Evolutionary conservation across 768 basidiomycete genomes (phyloP).

Genomic region (Boletellus ananas): DNA sequence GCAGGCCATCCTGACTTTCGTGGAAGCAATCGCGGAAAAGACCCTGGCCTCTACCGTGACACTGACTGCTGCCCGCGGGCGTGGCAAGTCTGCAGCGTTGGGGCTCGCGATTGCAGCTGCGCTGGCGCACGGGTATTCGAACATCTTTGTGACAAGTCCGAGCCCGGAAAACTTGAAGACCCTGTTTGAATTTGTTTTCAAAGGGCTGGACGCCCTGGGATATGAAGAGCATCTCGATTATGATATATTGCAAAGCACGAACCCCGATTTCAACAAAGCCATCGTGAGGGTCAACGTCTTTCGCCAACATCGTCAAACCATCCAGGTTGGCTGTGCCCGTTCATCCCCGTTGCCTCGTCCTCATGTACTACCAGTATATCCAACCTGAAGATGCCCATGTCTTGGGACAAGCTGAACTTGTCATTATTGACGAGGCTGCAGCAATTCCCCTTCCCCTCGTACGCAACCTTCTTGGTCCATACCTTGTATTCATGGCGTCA

Average conservation of each 20-base stretch:
- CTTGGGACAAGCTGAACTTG: constrained; percentile 93
- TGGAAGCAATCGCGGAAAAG: constrained; percentile 91
- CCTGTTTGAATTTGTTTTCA: constrained; percentile 96
- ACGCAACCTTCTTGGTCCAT: constrained; percentile 89
- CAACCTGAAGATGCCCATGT: constrained; percentile 98
- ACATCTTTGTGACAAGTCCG: constrained; percentile 97
- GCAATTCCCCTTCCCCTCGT: constrained; percentile 97
- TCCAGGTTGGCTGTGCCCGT: constrained; percentile 61
- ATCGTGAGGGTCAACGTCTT: constrained; percentile 96
- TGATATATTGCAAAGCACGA: constrained; percentile 93
- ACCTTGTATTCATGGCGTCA: constrained; percentile 98
- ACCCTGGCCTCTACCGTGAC: constrained; percentile 93
- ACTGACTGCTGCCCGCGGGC: constrained; percentile 89
- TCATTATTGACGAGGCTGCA: constrained; percentile 98
- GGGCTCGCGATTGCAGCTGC: constrained; percentile 93
- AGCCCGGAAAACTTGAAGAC: constrained; percentile 98
- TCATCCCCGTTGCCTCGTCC: background rate
- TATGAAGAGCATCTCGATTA: constrained; percentile 99
- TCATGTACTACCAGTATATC: constrained; percentile 68
- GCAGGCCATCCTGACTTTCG: constrained; percentile 89
- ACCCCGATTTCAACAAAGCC: constrained; percentile 90
- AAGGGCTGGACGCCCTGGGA: constrained; percentile 89
- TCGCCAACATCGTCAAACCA: constrained; percentile 90
- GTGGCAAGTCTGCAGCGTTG: constrained; percentile 96
- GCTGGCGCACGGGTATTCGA: constrained; percentile 89